Evolutionary conservation across 1,284 basidiomycete species (phyloP).

Genomic region (Leccinum griseonigrum): DNA sequence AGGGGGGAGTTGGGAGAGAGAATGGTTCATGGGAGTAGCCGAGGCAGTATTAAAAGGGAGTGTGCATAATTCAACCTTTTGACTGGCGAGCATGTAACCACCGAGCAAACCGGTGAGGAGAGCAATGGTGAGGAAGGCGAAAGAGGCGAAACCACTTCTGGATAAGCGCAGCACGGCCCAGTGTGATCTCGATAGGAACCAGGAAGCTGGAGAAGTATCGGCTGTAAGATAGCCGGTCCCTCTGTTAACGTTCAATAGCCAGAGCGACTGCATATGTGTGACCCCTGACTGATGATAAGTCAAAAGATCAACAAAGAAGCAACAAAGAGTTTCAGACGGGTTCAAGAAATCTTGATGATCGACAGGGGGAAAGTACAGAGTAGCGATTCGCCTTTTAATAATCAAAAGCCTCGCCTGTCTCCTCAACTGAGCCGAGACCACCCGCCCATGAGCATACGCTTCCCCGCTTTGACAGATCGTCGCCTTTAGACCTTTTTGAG

Average conservation of each 20-base stretch:
- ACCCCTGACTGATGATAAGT: too few species aligned
- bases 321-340: too few species aligned
- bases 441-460: too few species aligned
- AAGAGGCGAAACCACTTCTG: conserved; percentile 14
- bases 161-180: conserved; percentile 16
- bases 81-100: conserved; percentile 24
- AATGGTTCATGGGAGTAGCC: neutral
- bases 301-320: too few species aligned
- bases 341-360: too few species aligned
- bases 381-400: too few species aligned
- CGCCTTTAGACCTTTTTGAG: too few species aligned
- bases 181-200: neutral
- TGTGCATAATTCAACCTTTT: conserved; percentile 18
- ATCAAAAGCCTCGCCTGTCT: too few species aligned
- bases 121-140: conserved; percentile 19
- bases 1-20: neutral
- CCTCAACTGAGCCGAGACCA: too few species aligned
- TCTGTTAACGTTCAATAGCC: conserved; percentile 1
- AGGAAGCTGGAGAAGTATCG: conserved; percentile 15
- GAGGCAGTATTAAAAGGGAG: conserved; percentile 16
- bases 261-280: conserved; percentile 7
- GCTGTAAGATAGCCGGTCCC: conserved; percentile 18
- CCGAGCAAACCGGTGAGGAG: conserved; percentile 29
- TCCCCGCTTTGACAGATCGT: too few species aligned
- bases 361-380: too few species aligned